A percentile compares a stretch with the other conserved stretches of the same genome.
These are phyloP conservation scores for Rubus idaeus DNA, from an alignment of 306 rosid genomes.

Conservation along the genomic window DNA sequence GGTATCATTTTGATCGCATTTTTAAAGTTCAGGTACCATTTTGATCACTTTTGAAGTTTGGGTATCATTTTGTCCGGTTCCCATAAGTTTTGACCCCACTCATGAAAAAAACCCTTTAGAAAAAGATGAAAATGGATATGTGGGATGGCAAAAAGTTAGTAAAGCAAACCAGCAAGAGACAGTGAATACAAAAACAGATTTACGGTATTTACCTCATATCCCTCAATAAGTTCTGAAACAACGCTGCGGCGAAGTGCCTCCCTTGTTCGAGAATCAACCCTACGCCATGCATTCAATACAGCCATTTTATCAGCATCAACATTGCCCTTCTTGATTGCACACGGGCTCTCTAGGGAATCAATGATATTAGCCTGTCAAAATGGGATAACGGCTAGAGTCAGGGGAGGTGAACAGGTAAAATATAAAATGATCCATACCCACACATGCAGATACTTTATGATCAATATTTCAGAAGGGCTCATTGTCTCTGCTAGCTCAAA, in stretches of 20 bases:
- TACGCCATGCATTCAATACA: slow-evolving; percentile 56
- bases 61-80: too few relatives aligned
- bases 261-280: slow-evolving; percentile 76
- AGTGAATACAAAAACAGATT: neutral
- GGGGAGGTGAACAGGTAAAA: slow-evolving; percentile 9
- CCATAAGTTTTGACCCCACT: too few relatives aligned
- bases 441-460: neutral
- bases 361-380: slow-evolving; percentile 66
- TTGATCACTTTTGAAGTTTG: too few relatives aligned
- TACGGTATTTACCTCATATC: slow-evolving; percentile 97
- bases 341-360: slow-evolving; percentile 42
- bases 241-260: slow-evolving; percentile 88
- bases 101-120: too few relatives aligned
- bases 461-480: neutral
- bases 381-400: slow-evolving; percentile 21
- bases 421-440: neutral
- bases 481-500: neutral
- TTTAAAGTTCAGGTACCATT: too few relatives aligned
- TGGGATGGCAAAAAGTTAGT: neutral
- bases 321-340: slow-evolving; percentile 50
- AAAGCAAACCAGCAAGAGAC: neutral
- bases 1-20: too few relatives aligned
- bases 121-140: neutral
- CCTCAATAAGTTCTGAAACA: slow-evolving; percentile 63
- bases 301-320: slow-evolving; percentile 61